phyloP scores from a whole-genome alignment of 768 basidiomycete species.

The Amanita phalloides region DNA sequence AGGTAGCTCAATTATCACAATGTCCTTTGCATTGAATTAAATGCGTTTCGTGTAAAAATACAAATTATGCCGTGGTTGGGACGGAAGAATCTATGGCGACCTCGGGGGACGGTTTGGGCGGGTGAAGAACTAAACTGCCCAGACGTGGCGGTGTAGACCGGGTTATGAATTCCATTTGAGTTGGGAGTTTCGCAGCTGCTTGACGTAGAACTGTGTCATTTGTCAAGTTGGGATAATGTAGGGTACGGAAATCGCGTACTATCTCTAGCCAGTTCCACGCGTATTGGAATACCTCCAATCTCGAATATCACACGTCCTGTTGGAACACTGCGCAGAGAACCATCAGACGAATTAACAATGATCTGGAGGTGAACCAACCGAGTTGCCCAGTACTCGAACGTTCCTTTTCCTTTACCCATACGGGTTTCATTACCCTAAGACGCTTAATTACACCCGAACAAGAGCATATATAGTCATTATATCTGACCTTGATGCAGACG shows the following conservation, averaged over 20 bases:
- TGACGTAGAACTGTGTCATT: constrained; percentile 61
- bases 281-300: constrained; percentile 81
- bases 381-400: constrained; percentile 96
- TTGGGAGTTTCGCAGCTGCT: constrained; percentile 82
- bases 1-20: not conserved
- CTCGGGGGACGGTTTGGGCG: constrained; percentile 20
- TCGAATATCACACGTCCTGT: constrained; percentile 90
- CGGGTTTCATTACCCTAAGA: constrained; percentile 90
- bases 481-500: constrained; percentile 85
- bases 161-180: constrained; percentile 79
- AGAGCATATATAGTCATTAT: not conserved
- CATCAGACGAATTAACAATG: not conserved
- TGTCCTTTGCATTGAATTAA: not conserved
- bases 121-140: constrained; percentile 51
- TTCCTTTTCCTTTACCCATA: constrained; percentile 99
- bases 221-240: not conserved
- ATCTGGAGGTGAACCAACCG: constrained; percentile 37
- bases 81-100: not conserved
- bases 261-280: constrained; percentile 88
- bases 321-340: constrained; percentile 40
- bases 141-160: constrained; percentile 59
- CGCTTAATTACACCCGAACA: not conserved
- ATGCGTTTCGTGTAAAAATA: not conserved
- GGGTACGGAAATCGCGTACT: constrained; percentile 35
- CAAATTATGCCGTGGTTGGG: not conserved